phyloP scores from a whole-genome alignment of 352 stramenopile species.

The Pythium folliculosum region DNA sequence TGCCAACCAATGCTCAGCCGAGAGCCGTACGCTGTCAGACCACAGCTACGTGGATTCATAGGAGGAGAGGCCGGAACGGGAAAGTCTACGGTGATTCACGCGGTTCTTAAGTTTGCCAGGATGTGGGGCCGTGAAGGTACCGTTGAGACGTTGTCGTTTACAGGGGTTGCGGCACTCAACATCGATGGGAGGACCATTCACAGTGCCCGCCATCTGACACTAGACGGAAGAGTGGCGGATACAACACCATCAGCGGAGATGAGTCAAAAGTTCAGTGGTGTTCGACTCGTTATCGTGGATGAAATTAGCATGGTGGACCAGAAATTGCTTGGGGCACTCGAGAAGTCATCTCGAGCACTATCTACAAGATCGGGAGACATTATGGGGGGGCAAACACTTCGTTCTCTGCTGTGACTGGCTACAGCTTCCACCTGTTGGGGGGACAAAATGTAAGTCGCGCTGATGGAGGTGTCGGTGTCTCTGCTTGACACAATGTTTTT shows the following conservation, averaged over 20 bases:
- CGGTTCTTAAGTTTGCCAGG: constrained; percentile 11
- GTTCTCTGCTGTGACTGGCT: constrained; percentile 28
- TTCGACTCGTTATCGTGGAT: constrained; percentile 26
- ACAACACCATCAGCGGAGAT: constrained; percentile 22
- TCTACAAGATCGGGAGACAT: neutral
- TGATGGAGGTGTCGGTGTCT: no score
- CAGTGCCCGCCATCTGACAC: constrained; percentile 21
- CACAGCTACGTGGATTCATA: constrained; percentile 20
- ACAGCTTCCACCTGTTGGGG: constrained; percentile 24
- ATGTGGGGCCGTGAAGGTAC: constrained; percentile 7
- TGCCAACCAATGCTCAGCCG: neutral
- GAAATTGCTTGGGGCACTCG: constrained; percentile 20
- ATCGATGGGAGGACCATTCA: constrained; percentile 31
- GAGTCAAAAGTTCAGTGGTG: constrained; percentile 12
- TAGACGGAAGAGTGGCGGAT: neutral
- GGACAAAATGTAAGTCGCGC: constrained; percentile 18
- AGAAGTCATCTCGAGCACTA: neutral
- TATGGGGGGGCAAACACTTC: constrained; percentile 33
- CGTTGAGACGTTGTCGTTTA: constrained; percentile 23
- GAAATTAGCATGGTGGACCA: constrained; percentile 36
- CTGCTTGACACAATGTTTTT: no score
- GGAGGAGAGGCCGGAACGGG: constrained; percentile 30
- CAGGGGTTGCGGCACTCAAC: constrained; percentile 16
- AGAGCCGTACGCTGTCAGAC: constrained; percentile 7
- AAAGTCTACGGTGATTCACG: constrained; percentile 30